A percentile compares a stretch with the other conserved stretches of the same genome.
phyloP scores from a whole-genome alignment of 73 alveolate genomes.

The Paramecium octaurelia region DNA sequence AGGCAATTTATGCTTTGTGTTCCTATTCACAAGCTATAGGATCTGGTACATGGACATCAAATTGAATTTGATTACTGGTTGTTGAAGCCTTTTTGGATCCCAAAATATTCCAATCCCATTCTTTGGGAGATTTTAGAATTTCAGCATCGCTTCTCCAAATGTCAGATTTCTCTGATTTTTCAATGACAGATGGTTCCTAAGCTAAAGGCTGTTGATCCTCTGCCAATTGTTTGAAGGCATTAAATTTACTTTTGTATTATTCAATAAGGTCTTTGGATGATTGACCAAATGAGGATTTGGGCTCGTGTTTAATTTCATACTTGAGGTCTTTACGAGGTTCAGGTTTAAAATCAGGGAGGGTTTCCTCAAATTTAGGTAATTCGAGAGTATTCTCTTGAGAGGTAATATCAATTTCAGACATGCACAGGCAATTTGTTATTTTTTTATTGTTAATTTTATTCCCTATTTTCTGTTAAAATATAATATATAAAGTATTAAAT shows the following conservation, averaged over 20 bases:
- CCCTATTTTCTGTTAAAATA: background rate
- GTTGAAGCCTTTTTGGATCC: slow-evolving; percentile 2
- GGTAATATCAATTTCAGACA: background rate
- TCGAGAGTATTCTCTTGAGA: background rate
- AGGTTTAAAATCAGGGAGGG: background rate
- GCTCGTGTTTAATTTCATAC: background rate
- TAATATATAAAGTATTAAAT: background rate
- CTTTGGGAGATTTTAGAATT: slow-evolving; percentile 8
- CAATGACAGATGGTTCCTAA: background rate
- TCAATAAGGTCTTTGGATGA: slow-evolving; percentile 39
- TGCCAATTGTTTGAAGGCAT: background rate
- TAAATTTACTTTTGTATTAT: slow-evolving; percentile 4
- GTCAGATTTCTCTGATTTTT: background rate
- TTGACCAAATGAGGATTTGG: background rate
- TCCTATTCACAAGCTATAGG: background rate
- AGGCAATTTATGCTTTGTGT: background rate
- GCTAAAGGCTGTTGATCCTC: background rate
- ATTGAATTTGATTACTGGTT: background rate
- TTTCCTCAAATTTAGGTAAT: slow-evolving; percentile 4
- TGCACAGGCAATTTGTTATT: slow-evolving; percentile 17
- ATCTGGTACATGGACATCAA: background rate
- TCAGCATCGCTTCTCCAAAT: background rate
- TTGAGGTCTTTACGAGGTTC: slow-evolving; percentile 17
- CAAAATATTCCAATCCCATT: slow-evolving; percentile 12
- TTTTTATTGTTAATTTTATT: background rate